Base-by-base conservation (phyloP, 331 rosid species). In the Telfairia occidentalis region DNA sequence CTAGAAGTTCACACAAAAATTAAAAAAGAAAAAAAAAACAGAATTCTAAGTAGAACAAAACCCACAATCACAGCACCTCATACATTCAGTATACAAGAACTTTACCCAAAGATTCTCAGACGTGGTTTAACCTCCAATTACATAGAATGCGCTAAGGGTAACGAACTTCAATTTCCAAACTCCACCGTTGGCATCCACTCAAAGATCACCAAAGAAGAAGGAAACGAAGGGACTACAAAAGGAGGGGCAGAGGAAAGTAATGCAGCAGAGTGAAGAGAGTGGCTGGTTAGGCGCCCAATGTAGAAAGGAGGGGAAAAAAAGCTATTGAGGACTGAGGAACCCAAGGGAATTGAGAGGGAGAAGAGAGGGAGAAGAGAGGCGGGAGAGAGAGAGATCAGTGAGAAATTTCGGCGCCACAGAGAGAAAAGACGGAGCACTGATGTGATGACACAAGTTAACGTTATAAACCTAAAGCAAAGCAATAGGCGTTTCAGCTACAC, bases 401-500 rank as follows among this genome's bases (percentile, higher is more conserved):
- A 6, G 50, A 53, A 50, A 74, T 59, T 78, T 34, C 54, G 57
- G 74, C 65, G 65, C 65, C 35, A 67, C 50, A 54, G 16, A 12
- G 18, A 46, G 0, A 54, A 23, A 9, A 10, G 43, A 72, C 43
- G 9, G 2, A 38, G 9, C 50, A 67, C 26, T 24, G 26, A 61
- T n/a, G n/a, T n/a, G n/a, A n/a, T n/a, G 9, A 12, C 37, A 74
- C 19, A 45, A 60, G 64, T 66, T 54, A 46, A 74, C 82, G 74
- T 76, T 73, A 71, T 74, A 49, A 73, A 35, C 75, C 35, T 35
- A 43, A 67, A 57, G 4, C 60, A 12, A 61, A 73, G 12, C 28
- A 11, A 19, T 0, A n/a, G 45, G 45, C 45, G 12, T 40, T 40
- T 40, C n/a, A n/a, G n/a, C n/a, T n/a, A n/a, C n/a, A n/a, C n/a